Conservation (phyloP, 1,284 basidiomycete species). For the Sphagnurus paluster region DNA sequence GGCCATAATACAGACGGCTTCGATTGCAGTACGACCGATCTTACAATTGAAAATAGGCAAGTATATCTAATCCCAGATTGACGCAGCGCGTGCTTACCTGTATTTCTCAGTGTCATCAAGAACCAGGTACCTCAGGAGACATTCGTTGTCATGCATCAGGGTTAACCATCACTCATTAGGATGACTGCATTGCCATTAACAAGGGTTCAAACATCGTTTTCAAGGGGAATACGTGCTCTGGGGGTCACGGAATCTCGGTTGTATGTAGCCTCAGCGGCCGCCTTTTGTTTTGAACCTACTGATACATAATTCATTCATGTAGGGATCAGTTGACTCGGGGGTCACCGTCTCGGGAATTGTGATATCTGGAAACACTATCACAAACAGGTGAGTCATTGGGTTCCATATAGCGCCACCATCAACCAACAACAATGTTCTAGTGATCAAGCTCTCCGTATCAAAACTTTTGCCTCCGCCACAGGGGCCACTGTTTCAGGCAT, state of each 20-base stretch:
- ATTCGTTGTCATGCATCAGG: not conserved
- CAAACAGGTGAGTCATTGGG: constrained; percentile 34
- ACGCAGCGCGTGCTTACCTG: no score
- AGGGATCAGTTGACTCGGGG: constrained; percentile 52
- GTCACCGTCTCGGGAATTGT: constrained; percentile 46
- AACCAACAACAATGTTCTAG: constrained; percentile 25
- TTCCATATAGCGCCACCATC: constrained; percentile 4
- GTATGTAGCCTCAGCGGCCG: constrained; percentile 24
- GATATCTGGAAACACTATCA: constrained; percentile 49
- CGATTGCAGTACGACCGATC: constrained; percentile 43
- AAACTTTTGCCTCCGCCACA: constrained; percentile 38
- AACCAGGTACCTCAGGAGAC: constrained; percentile 25
- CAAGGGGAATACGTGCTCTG: constrained; percentile 50
- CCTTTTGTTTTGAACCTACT: not conserved
- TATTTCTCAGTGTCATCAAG: constrained; percentile 21
- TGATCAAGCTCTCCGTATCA: constrained; percentile 47
- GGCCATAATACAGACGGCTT: constrained; percentile 61
- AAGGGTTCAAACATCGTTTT: constrained; percentile 55
- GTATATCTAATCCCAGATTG: no score
- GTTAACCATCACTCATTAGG: constrained; percentile 33
- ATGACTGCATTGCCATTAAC: constrained; percentile 67
- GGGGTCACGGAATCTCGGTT: constrained; percentile 63
- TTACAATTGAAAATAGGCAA: constrained; percentile 45
- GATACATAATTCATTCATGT: constrained; percentile 16
- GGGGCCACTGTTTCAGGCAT: constrained; percentile 41